These are phyloP conservation scores for Candida xyloterini DNA, from an alignment of 805 yeast genomes.

Conservation along the genomic window DNA sequence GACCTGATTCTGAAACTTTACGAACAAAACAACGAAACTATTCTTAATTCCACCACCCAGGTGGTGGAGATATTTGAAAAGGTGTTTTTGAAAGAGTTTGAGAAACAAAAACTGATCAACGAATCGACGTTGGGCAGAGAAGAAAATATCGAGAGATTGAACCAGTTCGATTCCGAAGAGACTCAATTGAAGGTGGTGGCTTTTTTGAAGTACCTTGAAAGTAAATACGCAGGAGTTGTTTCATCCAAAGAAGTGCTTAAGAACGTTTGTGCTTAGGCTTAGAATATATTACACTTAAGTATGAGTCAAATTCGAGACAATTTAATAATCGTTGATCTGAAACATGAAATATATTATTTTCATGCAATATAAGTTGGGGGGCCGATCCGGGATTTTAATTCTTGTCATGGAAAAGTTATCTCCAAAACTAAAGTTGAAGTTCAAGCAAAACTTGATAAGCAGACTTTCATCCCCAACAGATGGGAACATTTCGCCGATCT, in stretches of 20 bases:
- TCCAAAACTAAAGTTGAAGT: slow-evolving; percentile 1
- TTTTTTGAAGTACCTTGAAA: slow-evolving; percentile 70
- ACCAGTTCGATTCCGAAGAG: slow-evolving; percentile 74
- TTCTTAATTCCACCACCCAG: slow-evolving; percentile 54
- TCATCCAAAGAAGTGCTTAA: slow-evolving; percentile 48
- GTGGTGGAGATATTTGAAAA: slow-evolving; percentile 65
- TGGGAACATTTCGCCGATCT: slow-evolving; percentile 54
- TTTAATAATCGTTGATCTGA: background rate
- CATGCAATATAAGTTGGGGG: slow-evolving; percentile 2
- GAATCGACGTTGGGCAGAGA: slow-evolving; percentile 86
- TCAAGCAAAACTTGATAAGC: background rate
- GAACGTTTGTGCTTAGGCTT: slow-evolving; percentile 35
- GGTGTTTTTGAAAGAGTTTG: slow-evolving; percentile 73
- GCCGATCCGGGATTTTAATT: background rate
- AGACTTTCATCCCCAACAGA: slow-evolving; percentile 39
- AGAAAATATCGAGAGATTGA: slow-evolving; percentile 70
- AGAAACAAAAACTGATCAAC: slow-evolving; percentile 62
- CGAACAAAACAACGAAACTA: slow-evolving; percentile 55
- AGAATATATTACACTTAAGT: background rate
- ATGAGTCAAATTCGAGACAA: slow-evolving; percentile 9
- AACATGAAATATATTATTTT: slow-evolving; percentile 1
- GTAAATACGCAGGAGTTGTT: slow-evolving; percentile 60
- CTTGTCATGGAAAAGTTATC: slow-evolving; percentile 3
- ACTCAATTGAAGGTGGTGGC: slow-evolving; percentile 62
- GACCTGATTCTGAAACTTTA: slow-evolving; percentile 71